A percentile compares a stretch with the other conserved stretches of the same genome.
These are phyloP conservation scores for Crepidotus variabilis DNA, from an alignment of 768 basidiomycete species.

Conservation along the genomic window DNA sequence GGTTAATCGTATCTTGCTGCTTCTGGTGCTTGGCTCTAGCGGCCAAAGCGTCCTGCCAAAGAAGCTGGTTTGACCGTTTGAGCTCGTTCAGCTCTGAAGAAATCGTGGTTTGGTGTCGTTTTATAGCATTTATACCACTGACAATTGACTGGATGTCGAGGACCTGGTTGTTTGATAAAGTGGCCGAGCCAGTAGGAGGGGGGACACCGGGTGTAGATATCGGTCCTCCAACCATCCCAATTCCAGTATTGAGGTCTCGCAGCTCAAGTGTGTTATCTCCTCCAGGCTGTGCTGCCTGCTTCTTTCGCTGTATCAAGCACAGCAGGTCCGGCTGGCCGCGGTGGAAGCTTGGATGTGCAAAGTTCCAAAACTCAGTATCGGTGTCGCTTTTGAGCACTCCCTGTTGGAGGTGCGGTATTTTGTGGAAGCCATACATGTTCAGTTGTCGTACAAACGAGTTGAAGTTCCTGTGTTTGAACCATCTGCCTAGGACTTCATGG, in stretches of 20 bases:
- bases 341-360: slow-evolving; percentile 86
- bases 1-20: slow-evolving; percentile 94
- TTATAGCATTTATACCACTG: slow-evolving; percentile 80
- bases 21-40: slow-evolving; percentile 81
- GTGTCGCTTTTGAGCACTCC: slow-evolving; percentile 84
- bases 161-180: slow-evolving; percentile 44
- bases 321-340: slow-evolving; percentile 87
- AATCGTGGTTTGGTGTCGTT: slow-evolving; percentile 90
- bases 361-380: slow-evolving; percentile 87
- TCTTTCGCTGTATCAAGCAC: slow-evolving; percentile 86
- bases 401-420: slow-evolving; percentile 93
- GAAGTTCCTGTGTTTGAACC: slow-evolving; percentile 98
- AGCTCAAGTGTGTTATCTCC: slow-evolving; percentile 35
- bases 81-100: slow-evolving; percentile 85
- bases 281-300: slow-evolving; percentile 42
- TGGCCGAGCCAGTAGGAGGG: slow-evolving; percentile 9
- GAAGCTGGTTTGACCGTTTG: slow-evolving; percentile 77
- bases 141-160: slow-evolving; percentile 79
- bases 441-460: slow-evolving; percentile 88
- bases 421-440: slow-evolving; percentile 96
- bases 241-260: slow-evolving; percentile 17
- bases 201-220: slow-evolving; percentile 1
- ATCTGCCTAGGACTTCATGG: slow-evolving; percentile 82
- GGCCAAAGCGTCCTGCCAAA: slow-evolving; percentile 91
- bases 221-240: slow-evolving; percentile 7